Evolutionary conservation across 768 basidiomycete species (phyloP), one percentile per base, ranked within the genome.

Genomic region (Pleurotus platypus): DNA sequence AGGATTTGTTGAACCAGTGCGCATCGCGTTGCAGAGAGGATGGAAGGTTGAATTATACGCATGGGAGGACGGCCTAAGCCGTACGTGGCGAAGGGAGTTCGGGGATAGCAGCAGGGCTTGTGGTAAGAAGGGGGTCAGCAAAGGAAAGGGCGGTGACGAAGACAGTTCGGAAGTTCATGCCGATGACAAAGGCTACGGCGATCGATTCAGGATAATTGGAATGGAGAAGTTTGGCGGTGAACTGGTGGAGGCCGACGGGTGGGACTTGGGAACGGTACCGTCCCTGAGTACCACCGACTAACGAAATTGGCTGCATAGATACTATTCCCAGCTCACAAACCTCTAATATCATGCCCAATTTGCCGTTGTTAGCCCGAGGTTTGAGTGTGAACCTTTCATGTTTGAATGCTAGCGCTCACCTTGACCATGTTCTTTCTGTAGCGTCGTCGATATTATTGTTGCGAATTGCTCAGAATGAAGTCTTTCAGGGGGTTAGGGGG

Each of bases 41-140:
- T 98, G 95, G 95, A 81, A 78, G 57, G 93, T 98, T n/a, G 95
- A 98, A 72, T 66, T 98, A 64, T 94, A 93, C 72, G 90, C 91
- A 0, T 98, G 94, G 88, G 88, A 90, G 66, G 85, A 87, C 47
- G 89, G 90, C 1, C 69, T 92, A 58, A 93, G 92, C 68, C 79
- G 83, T 20, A 78, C 86, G 18, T 94, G 90, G 91, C 82, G 76
- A 69, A 75, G 82, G 49, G 83, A 87, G 69, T 90, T 90, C 70
- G 86, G 87, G 1, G 78, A 78, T 27, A 75, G 73, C 2, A 79
- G 74, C 61, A 18, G 73, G 56, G 71, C 76, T 4, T 26, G 39
- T 11, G 18, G 51, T 13, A 54, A 54, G 75, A 86, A 76, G 76
- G 80, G 81, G 61, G 78, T 57, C 55, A 71, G 67, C 63, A 66